A percentile compares a stretch with the other conserved stretches of the same genome.
phyloP scores from a whole-genome alignment of 225 moss, liverwort and hornwort genomes.

The Pseudisothecium myosuroides region DNA sequence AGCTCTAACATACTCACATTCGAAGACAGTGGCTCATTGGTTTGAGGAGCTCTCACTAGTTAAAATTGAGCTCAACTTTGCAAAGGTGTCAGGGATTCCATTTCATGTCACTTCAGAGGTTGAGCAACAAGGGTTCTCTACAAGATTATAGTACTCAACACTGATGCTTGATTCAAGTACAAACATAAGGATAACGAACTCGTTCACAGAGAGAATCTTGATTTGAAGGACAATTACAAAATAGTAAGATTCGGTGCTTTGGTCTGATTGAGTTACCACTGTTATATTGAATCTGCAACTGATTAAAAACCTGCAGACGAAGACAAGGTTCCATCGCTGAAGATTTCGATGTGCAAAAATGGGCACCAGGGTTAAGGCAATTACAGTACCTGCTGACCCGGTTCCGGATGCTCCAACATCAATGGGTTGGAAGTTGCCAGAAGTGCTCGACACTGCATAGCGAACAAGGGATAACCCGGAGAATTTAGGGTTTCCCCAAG shows the following conservation, averaged over 20 bases:
- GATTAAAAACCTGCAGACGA: background rate
- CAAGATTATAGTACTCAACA: background rate
- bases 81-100: background rate
- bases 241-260: background rate
- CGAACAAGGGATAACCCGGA: background rate
- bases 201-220: background rate
- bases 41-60: background rate
- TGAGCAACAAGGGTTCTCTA: background rate
- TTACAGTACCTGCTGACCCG: background rate
- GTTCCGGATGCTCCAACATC: background rate
- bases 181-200: background rate
- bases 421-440: constrained; percentile 1
- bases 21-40: background rate
- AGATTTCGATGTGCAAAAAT: background rate
- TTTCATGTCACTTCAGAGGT: background rate
- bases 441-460: background rate
- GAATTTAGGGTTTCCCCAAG: background rate
- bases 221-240: background rate
- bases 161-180: background rate
- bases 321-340: background rate
- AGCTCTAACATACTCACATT: background rate
- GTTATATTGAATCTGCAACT: background rate
- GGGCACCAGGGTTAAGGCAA: background rate
- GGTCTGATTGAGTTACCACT: background rate
- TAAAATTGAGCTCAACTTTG: background rate